These are phyloP conservation scores for Entophlyctis luteolus DNA, from an alignment of 192 early-diverging fungal species.

Conservation along the genomic window DNA sequence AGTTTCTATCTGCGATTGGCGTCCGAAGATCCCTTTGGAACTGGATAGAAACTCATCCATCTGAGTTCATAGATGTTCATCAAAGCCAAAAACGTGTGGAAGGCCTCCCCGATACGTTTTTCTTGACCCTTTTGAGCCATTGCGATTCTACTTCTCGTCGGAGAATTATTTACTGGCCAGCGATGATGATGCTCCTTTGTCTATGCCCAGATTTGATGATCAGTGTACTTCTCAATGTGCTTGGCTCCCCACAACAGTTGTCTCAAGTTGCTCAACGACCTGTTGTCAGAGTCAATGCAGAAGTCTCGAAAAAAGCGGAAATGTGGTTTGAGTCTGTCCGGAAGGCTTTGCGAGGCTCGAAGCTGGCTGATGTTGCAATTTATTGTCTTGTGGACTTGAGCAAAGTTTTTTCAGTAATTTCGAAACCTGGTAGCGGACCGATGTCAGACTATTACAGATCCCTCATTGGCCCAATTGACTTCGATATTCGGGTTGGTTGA, in stretches of 20 bases:
- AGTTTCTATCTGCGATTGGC: constrained; percentile 69
- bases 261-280: neutral
- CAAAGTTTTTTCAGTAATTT: constrained; percentile 67
- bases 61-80: constrained; percentile 77
- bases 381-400: constrained; percentile 74
- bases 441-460: constrained; percentile 46
- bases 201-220: constrained; percentile 75
- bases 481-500: constrained; percentile 61
- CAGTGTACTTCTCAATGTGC: neutral
- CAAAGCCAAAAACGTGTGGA: constrained; percentile 44
- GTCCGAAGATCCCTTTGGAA: constrained; percentile 85
- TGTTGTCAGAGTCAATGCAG: neutral
- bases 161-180: constrained; percentile 77
- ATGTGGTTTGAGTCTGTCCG: constrained; percentile 30
- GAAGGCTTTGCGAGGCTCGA: constrained; percentile 28
- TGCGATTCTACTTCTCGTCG: constrained; percentile 62
- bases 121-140: constrained; percentile 63
- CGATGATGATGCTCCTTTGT: constrained; percentile 78
- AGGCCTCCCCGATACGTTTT: constrained; percentile 70
- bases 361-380: constrained; percentile 62
- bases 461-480: constrained; percentile 69
- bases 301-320: constrained; percentile 27
- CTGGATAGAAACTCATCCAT: constrained; percentile 84
- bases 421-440: constrained; percentile 22
- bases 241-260: neutral